These are phyloP conservation scores for Mortierella sp. DNA, from an alignment of 371 early-diverging fungal genomes.

Conservation along the genomic window DNA sequence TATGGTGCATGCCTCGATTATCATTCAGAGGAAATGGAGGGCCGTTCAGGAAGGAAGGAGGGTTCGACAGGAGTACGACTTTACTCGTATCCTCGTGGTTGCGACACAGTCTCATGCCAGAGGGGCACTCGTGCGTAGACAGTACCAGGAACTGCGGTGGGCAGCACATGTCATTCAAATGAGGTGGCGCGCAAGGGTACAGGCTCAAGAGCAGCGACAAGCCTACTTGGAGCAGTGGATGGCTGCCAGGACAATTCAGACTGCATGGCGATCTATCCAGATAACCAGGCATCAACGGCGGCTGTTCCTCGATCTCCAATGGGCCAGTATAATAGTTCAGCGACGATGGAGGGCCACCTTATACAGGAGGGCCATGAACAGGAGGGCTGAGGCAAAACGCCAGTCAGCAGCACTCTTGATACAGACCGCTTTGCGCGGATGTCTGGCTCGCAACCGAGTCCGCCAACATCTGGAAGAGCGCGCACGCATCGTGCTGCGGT, in stretches of 20 bases:
- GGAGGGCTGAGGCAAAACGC: constrained; percentile 4
- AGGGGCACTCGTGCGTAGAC: constrained; percentile 21
- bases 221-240: constrained; percentile 23
- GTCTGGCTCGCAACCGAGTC: constrained; percentile 23
- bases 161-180: constrained; percentile 24
- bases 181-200: constrained; percentile 22
- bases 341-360: constrained; percentile 22
- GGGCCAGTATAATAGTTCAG: constrained; percentile 25
- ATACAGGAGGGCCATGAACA: constrained; percentile 4
- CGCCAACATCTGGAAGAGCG: constrained; percentile 28
- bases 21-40: constrained; percentile 42
- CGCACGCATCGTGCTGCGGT: constrained; percentile 19
- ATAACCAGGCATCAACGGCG: constrained; percentile 15
- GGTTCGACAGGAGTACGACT: constrained; percentile 18
- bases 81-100: constrained; percentile 7
- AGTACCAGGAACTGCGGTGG: constrained; percentile 20
- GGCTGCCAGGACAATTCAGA: constrained; percentile 34
- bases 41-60: constrained; percentile 24
- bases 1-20: constrained; percentile 15
- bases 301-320: constrained; percentile 20
- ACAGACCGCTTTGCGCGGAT: constrained; percentile 41
- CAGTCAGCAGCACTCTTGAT: constrained; percentile 37
- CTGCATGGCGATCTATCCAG: constrained; percentile 24
- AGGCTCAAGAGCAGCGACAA: constrained; percentile 16
- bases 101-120: constrained; percentile 34